Conservation (phyloP, 305 asterid genomes). For the Solanum hybrid region DNA sequence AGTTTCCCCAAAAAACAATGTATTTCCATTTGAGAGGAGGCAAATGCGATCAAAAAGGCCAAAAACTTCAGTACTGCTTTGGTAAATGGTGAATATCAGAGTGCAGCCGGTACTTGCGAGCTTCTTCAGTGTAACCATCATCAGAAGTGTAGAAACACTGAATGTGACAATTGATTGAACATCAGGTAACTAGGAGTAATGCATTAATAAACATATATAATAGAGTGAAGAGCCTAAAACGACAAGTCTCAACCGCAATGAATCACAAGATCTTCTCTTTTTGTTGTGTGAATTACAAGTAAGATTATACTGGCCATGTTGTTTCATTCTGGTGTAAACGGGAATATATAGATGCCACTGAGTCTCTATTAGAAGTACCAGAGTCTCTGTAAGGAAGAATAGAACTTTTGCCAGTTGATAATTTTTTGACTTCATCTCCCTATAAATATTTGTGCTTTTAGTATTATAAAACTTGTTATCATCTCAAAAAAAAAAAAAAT, state of each 20-base stretch:
- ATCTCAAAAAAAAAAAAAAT: not conserved
- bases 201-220: not conserved
- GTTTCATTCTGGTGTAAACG: not conserved
- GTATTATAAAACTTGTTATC: not conserved
- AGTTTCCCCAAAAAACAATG: conserved; percentile 97
- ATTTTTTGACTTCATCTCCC: not conserved
- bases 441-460: not conserved
- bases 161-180: not conserved
- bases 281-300: not conserved
- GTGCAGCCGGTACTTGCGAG: conserved; percentile 98
- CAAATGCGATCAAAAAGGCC: conserved; percentile 97
- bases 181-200: not conserved
- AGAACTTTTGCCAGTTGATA: not conserved
- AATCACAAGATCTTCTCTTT: not conserved
- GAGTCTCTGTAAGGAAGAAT: not conserved
- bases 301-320: not conserved
- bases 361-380: not conserved
- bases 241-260: not conserved
- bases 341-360: not conserved
- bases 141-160: conserved; percentile 94
- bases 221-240: not conserved
- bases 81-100: conserved; percentile 82
- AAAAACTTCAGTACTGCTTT: conserved; percentile 99
- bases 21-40: conserved; percentile 97
- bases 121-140: conserved; percentile 99